Base-by-base conservation (phyloP, 768 basidiomycete species). In the Bullera alba region DNA sequence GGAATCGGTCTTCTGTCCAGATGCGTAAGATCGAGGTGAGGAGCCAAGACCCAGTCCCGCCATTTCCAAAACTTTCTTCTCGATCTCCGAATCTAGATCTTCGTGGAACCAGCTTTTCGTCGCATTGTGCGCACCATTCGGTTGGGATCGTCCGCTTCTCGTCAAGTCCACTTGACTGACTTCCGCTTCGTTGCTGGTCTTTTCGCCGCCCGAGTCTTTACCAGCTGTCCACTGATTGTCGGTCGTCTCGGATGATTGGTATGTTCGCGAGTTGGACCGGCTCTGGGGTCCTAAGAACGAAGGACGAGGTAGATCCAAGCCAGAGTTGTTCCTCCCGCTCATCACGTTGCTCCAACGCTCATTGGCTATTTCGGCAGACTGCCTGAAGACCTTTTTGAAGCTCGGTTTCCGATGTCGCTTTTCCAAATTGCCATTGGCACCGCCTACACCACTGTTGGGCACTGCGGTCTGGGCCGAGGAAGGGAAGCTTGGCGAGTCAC, bases 1-100 rank as follows among this genome's bases (percentile, higher is more conserved):
- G 36, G 35, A 22, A 30, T 36, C 12, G 45, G n/a, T n/a, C n/a
- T n/a, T n/a, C n/a, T n/a, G n/a, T n/a, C n/a, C n/a, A n/a, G n/a
- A n/a, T n/a, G n/a, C n/a, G n/a, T n/a, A n/a, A n/a, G n/a, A n/a
- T n/a, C n/a, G n/a, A n/a, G n/a, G n/a, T n/a, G n/a, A n/a, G n/a
- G n/a, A 36, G 5, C 61, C 61, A 1, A 61, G 21, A 61, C 85
- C 89, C 39, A 91, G 71, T 66, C 91, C 89, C 56, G 90, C 89
- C 61, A 84, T 84, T 62, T 91, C 87, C 44, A 91, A 71, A 2
- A 83, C 81, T 65, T 90, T 88, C 63, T 82, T 79, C 67, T 85
- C 85, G 23, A 71, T 67, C 53, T 67, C 70, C 23, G 63, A 70
- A 26, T 63, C 65, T 0, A 55, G 56, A n/a, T 61, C 64, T 19